Percentiles rank a stretch among this genome's conserved stretches.
These are phyloP conservation scores for Hypoxylon sp. DNA, from an alignment of 2,329 filamentous ascomycete species.

Conservation along the genomic window DNA sequence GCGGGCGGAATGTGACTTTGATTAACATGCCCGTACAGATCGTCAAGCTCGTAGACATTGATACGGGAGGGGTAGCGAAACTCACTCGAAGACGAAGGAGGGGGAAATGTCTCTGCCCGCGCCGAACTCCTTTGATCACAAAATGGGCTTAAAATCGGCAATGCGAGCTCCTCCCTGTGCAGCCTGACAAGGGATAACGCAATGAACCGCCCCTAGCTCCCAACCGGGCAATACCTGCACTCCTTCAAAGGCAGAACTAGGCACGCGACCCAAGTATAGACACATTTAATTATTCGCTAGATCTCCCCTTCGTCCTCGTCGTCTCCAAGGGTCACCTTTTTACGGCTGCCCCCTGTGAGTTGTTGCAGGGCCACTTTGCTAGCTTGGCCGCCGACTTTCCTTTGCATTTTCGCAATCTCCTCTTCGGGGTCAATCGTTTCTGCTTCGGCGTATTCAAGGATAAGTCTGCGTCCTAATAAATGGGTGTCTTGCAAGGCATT, in stretches of 20 bases:
- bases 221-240: constrained; percentile 46
- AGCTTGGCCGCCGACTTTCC: constrained; percentile 90
- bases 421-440: constrained; percentile 93
- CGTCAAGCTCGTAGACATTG: constrained; percentile 44
- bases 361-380: constrained; percentile 92
- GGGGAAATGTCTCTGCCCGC: constrained; percentile 40
- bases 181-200: constrained; percentile 47
- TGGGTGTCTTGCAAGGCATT: constrained; percentile 93
- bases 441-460: constrained; percentile 90
- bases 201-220: constrained; percentile 46
- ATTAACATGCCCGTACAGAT: constrained; percentile 49
- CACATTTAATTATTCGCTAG: constrained; percentile 50
- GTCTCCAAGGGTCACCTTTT: constrained; percentile 88
- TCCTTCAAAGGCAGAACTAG: constrained; percentile 47
- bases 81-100: constrained; percentile 42
- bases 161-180: constrained; percentile 40
- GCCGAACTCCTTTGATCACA: constrained; percentile 41
- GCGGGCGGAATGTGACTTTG: constrained; percentile 50
- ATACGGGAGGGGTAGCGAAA: constrained; percentile 43
- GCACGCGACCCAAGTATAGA: constrained; percentile 44
- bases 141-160: constrained; percentile 30
- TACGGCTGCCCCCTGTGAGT: constrained; percentile 84
- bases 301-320: constrained; percentile 69
- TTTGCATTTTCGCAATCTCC: constrained; percentile 96
- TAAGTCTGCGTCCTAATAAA: constrained; percentile 87